Base-by-base conservation (phyloP, 2,329 filamentous ascomycete species). In the Diaporthe citri region DNA sequence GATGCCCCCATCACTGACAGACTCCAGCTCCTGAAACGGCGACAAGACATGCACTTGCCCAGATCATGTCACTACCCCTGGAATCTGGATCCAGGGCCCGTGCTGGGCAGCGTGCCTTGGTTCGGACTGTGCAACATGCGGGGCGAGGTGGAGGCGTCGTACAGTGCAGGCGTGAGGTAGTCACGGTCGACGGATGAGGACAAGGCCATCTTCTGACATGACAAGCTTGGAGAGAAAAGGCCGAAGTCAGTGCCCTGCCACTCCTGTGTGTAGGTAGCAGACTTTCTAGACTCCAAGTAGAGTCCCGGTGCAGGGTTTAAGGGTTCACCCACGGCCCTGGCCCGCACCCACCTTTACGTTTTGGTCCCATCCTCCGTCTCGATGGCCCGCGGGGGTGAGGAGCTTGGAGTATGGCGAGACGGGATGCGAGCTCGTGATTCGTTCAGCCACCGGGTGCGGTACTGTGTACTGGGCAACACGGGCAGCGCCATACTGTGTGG, bases 331-430 rank as follows among this genome's bases (percentile, higher is more conserved):
- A 66, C 25, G 25, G 57, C 46, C 46, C 71, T 41, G 70, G 34
- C 70, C 70, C 70, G 70, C 70, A 55, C 39, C 60, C 41, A 28
- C 60, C 43, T 43, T 59, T 72, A 72, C 70, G 56, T 62, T 72
- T 62, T 72, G 70, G 57, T 51, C 39, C 34, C 70, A 31, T 41
- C 20, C 70, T 52, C 70, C 31, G 43, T 64, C 48, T 28, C 22
- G 22, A 43, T 72, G 57, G 64, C 36, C 36, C 55, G 56, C 25
- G 34, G 46, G 55, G 51, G 52, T 31, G 25, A 55, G 51, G 51
- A 48, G 48, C 10, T 48, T n/a, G 48, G 39, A 59, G 41, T 25
- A 46, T 71, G 67, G 52, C 28, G 43, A 48, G 69, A 46, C 25
- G 57, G 41, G 34, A n/a, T 55, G 43, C 25, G 55, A 34, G 70